A percentile compares a stretch with the other conserved stretches of the same genome.
Conservation (phyloP, 1,284 basidiomycete species). For the Agroathelia rolfsii region DNA sequence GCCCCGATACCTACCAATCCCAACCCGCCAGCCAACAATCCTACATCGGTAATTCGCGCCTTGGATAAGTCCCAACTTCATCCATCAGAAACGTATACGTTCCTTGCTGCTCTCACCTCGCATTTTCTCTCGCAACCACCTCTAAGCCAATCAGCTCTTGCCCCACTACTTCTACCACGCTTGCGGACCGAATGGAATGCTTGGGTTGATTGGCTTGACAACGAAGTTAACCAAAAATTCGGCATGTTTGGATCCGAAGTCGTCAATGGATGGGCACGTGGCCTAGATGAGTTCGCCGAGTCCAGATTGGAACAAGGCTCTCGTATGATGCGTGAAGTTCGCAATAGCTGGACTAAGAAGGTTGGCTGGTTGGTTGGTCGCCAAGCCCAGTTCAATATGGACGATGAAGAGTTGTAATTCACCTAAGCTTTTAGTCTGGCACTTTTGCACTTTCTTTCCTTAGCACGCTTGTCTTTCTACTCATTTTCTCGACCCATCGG, state of each 20-base stretch:
- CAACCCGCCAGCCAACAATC: conserved; percentile 27
- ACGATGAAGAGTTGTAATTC: conserved; percentile 28
- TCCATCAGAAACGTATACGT: conserved; percentile 62
- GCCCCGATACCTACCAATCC: conserved; percentile 23
- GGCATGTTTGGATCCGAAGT: conserved; percentile 71
- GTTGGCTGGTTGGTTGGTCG: conserved; percentile 73
- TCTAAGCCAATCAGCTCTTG: conserved; percentile 49
- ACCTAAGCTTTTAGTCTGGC: too few relatives aligned
- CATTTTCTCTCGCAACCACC: conserved; percentile 59
- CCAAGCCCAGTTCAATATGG: conserved; percentile 41
- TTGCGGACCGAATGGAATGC: conserved; percentile 63
- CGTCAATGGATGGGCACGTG: conserved; percentile 56
- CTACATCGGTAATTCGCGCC: conserved; percentile 23
- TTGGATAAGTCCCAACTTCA: conserved; percentile 57
- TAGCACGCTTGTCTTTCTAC: too few relatives aligned
- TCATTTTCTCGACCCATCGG: too few relatives aligned
- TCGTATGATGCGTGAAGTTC: conserved; percentile 43
- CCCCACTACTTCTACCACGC: conserved; percentile 47
- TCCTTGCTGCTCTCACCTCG: conserved; percentile 56
- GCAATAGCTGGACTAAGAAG: conserved; percentile 51
- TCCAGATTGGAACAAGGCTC: conserved; percentile 37
- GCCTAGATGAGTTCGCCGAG: conserved; percentile 53
- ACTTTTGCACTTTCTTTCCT: too few relatives aligned
- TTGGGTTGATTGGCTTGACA: conserved; percentile 64
- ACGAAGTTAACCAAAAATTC: conserved; percentile 57